Evolutionary conservation across 257 asterid genomes (phyloP).

Genomic region (Rubia yunnanensis): DNA sequence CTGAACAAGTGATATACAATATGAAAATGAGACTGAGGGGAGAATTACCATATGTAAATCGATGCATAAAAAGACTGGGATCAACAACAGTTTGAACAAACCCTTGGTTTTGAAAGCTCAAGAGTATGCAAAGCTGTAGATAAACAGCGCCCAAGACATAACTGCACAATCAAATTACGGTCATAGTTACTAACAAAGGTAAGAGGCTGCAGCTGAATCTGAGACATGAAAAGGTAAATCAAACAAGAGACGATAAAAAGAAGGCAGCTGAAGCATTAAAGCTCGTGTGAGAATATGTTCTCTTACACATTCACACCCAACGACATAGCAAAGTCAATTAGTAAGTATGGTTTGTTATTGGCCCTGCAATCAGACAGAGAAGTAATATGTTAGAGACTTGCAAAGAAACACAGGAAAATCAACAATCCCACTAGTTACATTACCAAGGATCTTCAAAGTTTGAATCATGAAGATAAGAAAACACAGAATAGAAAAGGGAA

Average conservation of each 20-base stretch:
- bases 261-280: neutral
- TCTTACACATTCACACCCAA: slow-evolving; percentile 17
- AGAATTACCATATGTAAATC: slow-evolving; percentile 63
- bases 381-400: neutral
- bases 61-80: slow-evolving; percentile 90
- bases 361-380: slow-evolving; percentile 12
- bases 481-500: neutral
- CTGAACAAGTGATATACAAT: neutral
- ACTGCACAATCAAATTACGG: slow-evolving; percentile 29
- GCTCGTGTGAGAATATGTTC: neutral
- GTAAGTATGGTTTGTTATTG: slow-evolving; percentile 15
- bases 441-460: neutral
- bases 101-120: slow-evolving; percentile 65
- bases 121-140: slow-evolving; percentile 71
- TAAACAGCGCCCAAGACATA: slow-evolving; percentile 86
- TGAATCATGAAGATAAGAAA: neutral
- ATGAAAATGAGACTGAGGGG: neutral
- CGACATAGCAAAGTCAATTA: slow-evolving; percentile 18
- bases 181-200: neutral
- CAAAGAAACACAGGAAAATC: neutral
- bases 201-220: neutral
- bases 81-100: slow-evolving; percentile 73
- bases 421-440: neutral
- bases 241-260: neutral
- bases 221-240: neutral